Evolutionary conservation across 129 eudicot genomes (phyloP).

Genomic region (Tagetes patula): DNA sequence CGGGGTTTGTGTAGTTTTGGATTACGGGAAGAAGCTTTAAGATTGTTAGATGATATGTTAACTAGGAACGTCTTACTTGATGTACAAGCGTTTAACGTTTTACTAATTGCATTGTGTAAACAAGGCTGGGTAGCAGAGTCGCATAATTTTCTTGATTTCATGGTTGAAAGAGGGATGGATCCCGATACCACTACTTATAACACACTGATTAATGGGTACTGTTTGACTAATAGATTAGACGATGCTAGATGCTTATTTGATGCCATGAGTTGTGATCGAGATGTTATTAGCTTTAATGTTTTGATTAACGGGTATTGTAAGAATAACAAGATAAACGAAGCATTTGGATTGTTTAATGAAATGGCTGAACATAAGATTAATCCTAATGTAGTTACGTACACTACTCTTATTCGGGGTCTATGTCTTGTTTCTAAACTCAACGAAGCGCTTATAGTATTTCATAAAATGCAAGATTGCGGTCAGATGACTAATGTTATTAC

Average conservation of each 20-base stretch:
- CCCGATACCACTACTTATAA: constrained; percentile 30
- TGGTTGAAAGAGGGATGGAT: constrained; percentile 25
- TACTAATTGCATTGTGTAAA: constrained; percentile 21
- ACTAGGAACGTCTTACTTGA: constrained; percentile 10
- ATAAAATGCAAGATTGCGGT: constrained; percentile 30
- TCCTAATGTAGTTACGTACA: constrained; percentile 36
- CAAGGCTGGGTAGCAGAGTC: constrained; percentile 24
- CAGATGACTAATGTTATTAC: constrained; percentile 27
- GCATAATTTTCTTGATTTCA: constrained; percentile 19
- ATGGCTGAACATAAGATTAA: constrained; percentile 14
- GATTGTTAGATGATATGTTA: constrained; percentile 29
- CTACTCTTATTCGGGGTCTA: constrained; percentile 29
- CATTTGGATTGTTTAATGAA: constrained; percentile 12
- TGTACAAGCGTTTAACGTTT: constrained; percentile 22
- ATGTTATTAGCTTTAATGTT: constrained; percentile 27
- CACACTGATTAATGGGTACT: constrained; percentile 32
- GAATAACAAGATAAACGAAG: constrained; percentile 22
- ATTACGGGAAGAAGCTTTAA: constrained; percentile 23
- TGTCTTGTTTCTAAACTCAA: constrained; percentile 35
- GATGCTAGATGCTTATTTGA: constrained; percentile 20
- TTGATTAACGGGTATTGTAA: constrained; percentile 37
- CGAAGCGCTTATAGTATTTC: constrained; percentile 20
- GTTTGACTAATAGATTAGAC: constrained; percentile 24
- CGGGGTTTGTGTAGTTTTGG: constrained; percentile 30
- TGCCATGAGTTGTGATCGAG: constrained; percentile 18